A percentile compares a stretch with the other conserved stretches of the same genome.
Conservation (phyloP, 805 yeast genomes). For the Nadsonia fulvescens region DNA sequence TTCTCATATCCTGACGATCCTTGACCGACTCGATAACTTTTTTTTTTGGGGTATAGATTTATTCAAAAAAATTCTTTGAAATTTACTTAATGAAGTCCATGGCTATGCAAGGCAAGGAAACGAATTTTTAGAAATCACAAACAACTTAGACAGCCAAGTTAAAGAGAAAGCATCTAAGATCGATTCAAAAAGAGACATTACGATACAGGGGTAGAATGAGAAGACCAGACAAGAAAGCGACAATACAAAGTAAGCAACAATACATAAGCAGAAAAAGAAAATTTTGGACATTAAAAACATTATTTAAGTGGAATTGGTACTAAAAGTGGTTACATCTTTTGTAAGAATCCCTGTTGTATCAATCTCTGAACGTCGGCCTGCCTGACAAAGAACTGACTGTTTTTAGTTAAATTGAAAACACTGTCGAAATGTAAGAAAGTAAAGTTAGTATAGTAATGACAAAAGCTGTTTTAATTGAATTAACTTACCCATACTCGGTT, state of each 20-base stretch:
- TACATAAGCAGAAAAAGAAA: background rate
- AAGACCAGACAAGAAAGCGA: background rate
- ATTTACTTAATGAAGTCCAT: too few relatives aligned
- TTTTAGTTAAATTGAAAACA: slow-evolving; percentile 79
- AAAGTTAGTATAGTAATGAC: slow-evolving; percentile 1
- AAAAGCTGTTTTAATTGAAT: slow-evolving; percentile 1
- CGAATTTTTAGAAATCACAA: background rate
- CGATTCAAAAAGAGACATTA: background rate
- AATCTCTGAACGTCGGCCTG: slow-evolving; percentile 87
- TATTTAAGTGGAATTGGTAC: too few relatives aligned
- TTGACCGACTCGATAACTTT: too few relatives aligned
- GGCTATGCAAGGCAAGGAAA: too few relatives aligned
- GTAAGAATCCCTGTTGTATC: slow-evolving; percentile 85
- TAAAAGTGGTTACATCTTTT: slow-evolving; percentile 50
- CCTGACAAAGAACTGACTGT: slow-evolving; percentile 86
- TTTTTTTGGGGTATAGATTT: too few relatives aligned
- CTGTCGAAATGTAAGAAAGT: slow-evolving; percentile 9
- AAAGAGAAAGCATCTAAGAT: slow-evolving; percentile 1
- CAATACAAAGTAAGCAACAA: background rate
- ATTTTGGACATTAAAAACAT: background rate
- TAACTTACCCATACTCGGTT: slow-evolving; percentile 65
- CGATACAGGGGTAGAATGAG: background rate
- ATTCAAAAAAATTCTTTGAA: too few relatives aligned
- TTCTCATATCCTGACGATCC: too few relatives aligned
- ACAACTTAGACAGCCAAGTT: slow-evolving; percentile 1